A percentile compares a stretch with the other conserved stretches of the same genome.
phyloP scores from a whole-genome alignment of 2,329 filamentous ascomycete genomes.

The Pseudogymnoascus sp. region DNA sequence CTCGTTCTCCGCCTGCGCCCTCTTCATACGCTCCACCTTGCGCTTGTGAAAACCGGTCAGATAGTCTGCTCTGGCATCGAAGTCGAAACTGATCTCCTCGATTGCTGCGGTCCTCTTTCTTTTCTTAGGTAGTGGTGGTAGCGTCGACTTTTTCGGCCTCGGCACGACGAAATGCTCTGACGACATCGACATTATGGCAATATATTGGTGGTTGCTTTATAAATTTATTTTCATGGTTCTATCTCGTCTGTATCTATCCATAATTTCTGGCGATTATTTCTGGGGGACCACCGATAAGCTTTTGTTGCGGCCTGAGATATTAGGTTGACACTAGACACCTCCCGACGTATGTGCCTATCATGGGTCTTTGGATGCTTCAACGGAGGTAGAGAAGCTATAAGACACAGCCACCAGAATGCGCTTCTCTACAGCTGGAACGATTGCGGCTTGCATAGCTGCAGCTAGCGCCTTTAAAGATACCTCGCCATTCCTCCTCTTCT shows the following conservation, averaged over 20 bases:
- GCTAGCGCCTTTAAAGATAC: slow-evolving; percentile 73
- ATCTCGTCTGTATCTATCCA: slow-evolving; percentile 3
- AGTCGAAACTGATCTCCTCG: slow-evolving; percentile 82
- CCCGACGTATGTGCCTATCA: slow-evolving; percentile 7
- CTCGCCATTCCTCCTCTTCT: slow-evolving; percentile 82
- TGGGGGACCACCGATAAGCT: slow-evolving; percentile 1
- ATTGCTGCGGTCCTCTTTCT: slow-evolving; percentile 51
- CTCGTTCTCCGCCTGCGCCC: slow-evolving; percentile 72
- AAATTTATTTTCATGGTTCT: slow-evolving; percentile 7
- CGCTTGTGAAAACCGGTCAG: slow-evolving; percentile 96
- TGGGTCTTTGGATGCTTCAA: slow-evolving; percentile 3
- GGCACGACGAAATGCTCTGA: slow-evolving; percentile 46
- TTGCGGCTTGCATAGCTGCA: slow-evolving; percentile 47
- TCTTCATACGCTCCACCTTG: slow-evolving; percentile 75
- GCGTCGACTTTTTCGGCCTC: slow-evolving; percentile 46
- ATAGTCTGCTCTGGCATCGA: slow-evolving; percentile 70
- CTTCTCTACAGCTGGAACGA: slow-evolving; percentile 40
- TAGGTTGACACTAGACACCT: not conserved
- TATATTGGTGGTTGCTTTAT: slow-evolving; percentile 6
- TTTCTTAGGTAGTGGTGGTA: slow-evolving; percentile 56
- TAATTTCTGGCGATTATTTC: slow-evolving; percentile 8
- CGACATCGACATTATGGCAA: slow-evolving; percentile 10
- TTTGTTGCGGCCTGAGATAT: not conserved
- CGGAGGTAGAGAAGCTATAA: slow-evolving; percentile 1
- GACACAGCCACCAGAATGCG: slow-evolving; percentile 38